phyloP scores from a whole-genome alignment of 2,329 filamentous ascomycete species.

The Scedosporium dehoogii region DNA sequence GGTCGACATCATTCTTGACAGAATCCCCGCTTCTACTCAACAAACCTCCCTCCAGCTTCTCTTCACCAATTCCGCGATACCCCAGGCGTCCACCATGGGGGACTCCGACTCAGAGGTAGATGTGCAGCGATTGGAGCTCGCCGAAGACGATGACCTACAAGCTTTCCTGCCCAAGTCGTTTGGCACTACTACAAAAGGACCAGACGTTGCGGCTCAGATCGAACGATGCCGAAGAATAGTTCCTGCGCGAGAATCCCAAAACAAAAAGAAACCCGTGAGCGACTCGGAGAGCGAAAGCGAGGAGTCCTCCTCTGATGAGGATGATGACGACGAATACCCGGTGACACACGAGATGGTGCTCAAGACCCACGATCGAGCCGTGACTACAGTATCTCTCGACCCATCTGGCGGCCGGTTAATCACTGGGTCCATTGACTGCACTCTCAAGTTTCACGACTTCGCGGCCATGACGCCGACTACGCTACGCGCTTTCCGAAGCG shows the following conservation, averaged over 20 bases:
- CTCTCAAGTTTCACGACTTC: slow-evolving; percentile 89
- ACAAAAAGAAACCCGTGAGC: slow-evolving; percentile 23
- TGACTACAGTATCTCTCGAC: slow-evolving; percentile 79
- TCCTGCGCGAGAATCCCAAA: slow-evolving; percentile 10
- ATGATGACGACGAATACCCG: slow-evolving; percentile 75
- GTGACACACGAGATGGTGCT: slow-evolving; percentile 87
- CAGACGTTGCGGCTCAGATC: slow-evolving; percentile 72
- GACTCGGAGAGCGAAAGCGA: slow-evolving; percentile 28
- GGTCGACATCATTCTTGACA: no score
- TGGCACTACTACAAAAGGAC: slow-evolving; percentile 66
- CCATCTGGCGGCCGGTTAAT: slow-evolving; percentile 75
- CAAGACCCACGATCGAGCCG: slow-evolving; percentile 81
- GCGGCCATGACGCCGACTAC: slow-evolving; percentile 92
- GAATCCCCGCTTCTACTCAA: no score
- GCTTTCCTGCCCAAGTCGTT: slow-evolving; percentile 75
- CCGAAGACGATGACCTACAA: slow-evolving; percentile 59
- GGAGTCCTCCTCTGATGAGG: slow-evolving; percentile 22
- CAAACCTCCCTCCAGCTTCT: not conserved
- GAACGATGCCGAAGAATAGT: slow-evolving; percentile 60
- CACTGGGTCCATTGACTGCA: slow-evolving; percentile 87
- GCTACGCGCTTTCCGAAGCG: slow-evolving; percentile 81
- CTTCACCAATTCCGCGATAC: not conserved
- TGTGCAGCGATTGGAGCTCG: slow-evolving; percentile 33
- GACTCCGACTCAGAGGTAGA: slow-evolving; percentile 51
- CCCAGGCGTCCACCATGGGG: slow-evolving; percentile 22